Conservation (phyloP, 305 asterid genomes). For the Euphrasia arctica region DNA sequence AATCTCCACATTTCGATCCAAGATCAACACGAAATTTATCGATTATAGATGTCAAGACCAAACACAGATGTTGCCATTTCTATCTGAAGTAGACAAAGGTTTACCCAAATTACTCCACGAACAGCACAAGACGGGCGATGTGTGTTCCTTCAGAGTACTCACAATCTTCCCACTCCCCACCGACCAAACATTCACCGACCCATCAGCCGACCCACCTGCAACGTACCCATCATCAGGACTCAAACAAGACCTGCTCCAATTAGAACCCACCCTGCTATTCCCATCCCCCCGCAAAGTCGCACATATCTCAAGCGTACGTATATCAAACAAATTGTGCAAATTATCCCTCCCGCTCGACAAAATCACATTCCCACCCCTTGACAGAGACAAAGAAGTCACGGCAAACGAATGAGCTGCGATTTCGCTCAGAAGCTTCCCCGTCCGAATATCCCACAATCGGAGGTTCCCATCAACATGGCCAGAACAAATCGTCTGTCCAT, state of each 20-base stretch:
- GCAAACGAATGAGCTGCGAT: slow-evolving; percentile 86
- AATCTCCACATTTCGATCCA: not conserved
- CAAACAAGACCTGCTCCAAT: slow-evolving; percentile 92
- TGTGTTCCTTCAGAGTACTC: slow-evolving; percentile 75
- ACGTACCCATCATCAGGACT: slow-evolving; percentile 85
- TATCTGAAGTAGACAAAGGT: slow-evolving; percentile 75
- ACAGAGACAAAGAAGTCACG: slow-evolving; percentile 75
- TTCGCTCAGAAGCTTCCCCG: slow-evolving; percentile 78
- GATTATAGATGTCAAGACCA: slow-evolving; percentile 43
- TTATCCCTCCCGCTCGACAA: slow-evolving; percentile 95
- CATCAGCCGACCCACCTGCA: slow-evolving; percentile 87
- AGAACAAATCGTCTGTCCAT: slow-evolving; percentile 77
- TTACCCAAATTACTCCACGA: slow-evolving; percentile 86
- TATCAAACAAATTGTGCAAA: slow-evolving; percentile 76
- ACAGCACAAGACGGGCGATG: slow-evolving; percentile 68
- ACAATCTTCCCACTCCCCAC: slow-evolving; percentile 55
- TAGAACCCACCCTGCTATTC: slow-evolving; percentile 64
- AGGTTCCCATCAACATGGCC: slow-evolving; percentile 89
- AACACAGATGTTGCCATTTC: slow-evolving; percentile 65
- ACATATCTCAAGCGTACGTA: slow-evolving; percentile 78
- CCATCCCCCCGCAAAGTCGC: slow-evolving; percentile 64
- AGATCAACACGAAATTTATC: not conserved
- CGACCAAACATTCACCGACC: slow-evolving; percentile 86
- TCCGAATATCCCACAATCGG: slow-evolving; percentile 83
- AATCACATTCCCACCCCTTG: slow-evolving; percentile 66